These are phyloP conservation scores for Auriscalpium orientale DNA, from an alignment of 768 basidiomycete species.

Conservation along the genomic window DNA sequence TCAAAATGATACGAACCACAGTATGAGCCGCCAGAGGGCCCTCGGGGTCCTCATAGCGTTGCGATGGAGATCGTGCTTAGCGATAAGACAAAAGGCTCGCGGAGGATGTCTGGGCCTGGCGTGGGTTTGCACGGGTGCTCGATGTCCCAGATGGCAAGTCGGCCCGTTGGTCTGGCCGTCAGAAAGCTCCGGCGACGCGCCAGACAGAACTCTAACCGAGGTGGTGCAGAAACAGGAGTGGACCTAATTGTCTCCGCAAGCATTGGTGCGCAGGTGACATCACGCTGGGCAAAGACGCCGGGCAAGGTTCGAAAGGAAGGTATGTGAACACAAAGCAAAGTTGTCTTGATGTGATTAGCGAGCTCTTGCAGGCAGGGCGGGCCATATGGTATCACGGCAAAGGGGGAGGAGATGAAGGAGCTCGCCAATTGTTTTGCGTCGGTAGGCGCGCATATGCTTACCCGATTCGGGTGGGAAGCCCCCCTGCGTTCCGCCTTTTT, in stretches of 20 bases:
- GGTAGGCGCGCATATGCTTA: not conserved
- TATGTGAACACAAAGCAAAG: not conserved
- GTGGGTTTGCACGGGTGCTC: not conserved
- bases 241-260: not conserved
- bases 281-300: not conserved
- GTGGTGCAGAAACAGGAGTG: not conserved
- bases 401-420: not conserved
- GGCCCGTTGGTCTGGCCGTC: not conserved
- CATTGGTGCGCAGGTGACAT: not conserved
- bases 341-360: not conserved
- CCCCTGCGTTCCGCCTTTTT: slow-evolving; percentile 10
- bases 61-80: not conserved
- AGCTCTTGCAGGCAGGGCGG: not conserved
- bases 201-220: not conserved
- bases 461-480: slow-evolving; percentile 5
- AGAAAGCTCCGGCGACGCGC: not conserved
- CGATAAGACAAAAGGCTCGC: not conserved
- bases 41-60: not conserved
- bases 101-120: not conserved
- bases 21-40: not conserved
- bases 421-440: slow-evolving; percentile 8
- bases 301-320: not conserved
- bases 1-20: too few relatives aligned
- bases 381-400: not conserved
- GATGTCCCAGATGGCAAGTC: not conserved